A percentile compares a stretch with the other conserved stretches of the same genome.
Evolutionary conservation across 805 yeast genomes (phyloP).

Genomic region (Yarrowia yakushimensis): DNA sequence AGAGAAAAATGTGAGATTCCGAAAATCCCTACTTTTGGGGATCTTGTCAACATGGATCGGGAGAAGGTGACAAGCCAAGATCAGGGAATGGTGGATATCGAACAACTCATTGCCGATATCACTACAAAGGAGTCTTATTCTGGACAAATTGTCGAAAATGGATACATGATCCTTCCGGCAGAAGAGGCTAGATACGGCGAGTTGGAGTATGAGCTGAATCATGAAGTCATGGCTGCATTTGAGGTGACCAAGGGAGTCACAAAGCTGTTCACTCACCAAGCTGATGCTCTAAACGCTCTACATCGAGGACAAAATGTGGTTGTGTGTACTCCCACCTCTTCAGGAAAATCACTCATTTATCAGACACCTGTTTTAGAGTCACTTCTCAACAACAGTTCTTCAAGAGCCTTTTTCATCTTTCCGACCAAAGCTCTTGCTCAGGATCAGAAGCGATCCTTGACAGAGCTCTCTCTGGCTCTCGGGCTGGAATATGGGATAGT

Average conservation of each 20-base stretch:
- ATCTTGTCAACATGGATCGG: neutral
- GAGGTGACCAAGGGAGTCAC: constrained; percentile 46
- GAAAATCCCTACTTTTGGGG: constrained; percentile 41
- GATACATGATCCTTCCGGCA: constrained; percentile 45
- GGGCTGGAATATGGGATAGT: constrained; percentile 48
- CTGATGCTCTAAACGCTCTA: constrained; percentile 64
- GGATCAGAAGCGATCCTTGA: constrained; percentile 84
- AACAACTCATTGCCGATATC: constrained; percentile 49
- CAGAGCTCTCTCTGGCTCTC: constrained; percentile 47
- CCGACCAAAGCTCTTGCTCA: constrained; percentile 98
- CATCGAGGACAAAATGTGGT: constrained; percentile 63
- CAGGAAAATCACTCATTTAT: constrained; percentile 91
- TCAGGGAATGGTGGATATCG: constrained; percentile 35
- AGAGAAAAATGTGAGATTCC: constrained; percentile 28
- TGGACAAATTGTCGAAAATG: constrained; percentile 57
- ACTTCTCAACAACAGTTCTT: constrained; percentile 27
- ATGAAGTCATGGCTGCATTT: constrained; percentile 52
- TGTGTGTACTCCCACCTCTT: constrained; percentile 91
- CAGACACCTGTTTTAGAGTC: constrained; percentile 75
- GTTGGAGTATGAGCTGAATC: constrained; percentile 41
- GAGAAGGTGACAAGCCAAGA: neutral
- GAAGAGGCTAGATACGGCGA: constrained; percentile 44
- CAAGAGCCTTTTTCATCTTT: constrained; percentile 80
- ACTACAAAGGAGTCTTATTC: constrained; percentile 49
- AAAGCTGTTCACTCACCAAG: constrained; percentile 74